Conservation (phyloP, 106 monocot species). For the Allium fistulosum region DNA sequence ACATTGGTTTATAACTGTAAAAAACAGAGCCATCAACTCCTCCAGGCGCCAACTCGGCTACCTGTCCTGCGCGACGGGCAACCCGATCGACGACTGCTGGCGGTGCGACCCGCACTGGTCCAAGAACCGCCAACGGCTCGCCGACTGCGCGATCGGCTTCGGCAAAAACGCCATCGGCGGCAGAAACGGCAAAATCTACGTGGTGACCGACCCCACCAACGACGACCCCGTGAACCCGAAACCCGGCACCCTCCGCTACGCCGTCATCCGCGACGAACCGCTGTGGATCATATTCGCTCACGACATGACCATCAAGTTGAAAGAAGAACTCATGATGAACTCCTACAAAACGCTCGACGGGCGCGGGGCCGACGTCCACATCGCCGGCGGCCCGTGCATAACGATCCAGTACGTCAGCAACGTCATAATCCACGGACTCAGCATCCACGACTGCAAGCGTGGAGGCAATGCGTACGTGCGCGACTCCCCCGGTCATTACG, state of each 20-base stretch:
- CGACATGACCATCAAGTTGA: conserved; percentile 16
- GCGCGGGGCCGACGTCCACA: conserved; percentile 14
- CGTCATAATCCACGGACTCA: conserved; percentile 13
- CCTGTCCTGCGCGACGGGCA: conserved; percentile 12
- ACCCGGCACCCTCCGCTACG: conserved; percentile 16
- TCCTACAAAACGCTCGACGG: conserved; percentile 19
- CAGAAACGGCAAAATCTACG: conserved; percentile 3
- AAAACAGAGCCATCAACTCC: conserved; percentile 6
- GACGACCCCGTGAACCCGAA: conserved; percentile 18
- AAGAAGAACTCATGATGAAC: conserved; percentile 15
- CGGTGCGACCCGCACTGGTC: conserved; percentile 17
- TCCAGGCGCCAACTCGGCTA: conserved; percentile 1
- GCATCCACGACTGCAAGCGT: conserved; percentile 14
- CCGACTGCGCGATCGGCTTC: conserved; percentile 15
- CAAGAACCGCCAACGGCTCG: conserved; percentile 13
- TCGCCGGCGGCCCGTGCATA: conserved; percentile 16
- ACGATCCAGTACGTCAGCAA: conserved; percentile 15
- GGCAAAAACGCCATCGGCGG: conserved; percentile 12
- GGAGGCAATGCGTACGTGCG: conserved; percentile 16
- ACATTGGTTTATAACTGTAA: background rate
- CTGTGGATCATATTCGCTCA: conserved; percentile 14
- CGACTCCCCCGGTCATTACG: conserved; percentile 7
- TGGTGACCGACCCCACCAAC: conserved; percentile 10
- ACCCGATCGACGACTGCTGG: conserved; percentile 22
- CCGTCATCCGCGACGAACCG: conserved; percentile 12